Evolutionary conservation across 1,284 basidiomycete species (phyloP), one percentile per base, ranked within the genome.

Genomic region (Vanrija humicola): DNA sequence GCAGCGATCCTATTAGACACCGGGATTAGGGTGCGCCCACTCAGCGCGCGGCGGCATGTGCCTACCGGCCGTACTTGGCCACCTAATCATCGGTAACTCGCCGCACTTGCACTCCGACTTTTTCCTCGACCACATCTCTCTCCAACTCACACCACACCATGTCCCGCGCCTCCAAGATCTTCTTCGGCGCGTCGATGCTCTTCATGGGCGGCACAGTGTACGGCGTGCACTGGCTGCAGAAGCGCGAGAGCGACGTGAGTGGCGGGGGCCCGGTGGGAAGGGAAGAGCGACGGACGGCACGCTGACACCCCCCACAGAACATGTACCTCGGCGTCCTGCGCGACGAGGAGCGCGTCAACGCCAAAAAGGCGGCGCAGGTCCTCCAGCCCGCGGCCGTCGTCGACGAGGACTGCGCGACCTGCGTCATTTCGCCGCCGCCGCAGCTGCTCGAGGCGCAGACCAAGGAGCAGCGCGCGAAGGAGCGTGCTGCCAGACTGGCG

Each of bases 291-390:
- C 12, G 39, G 6, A 18, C 40, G 45, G 26, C 26, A 26, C 8
- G 8, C 26, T 26, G 26, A 26, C 26, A 26, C 26, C 28, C 28
- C 42, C 46, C 14, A 3, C 56, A 91, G 92, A 86, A 80, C 18
- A 96, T 96, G 92, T 95, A 88, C 70, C 82, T 87, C 70, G 92
- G 92, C 28, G 90, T 96, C 1, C 65, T 96, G 42, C 83, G 85
- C 46, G 92, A 96, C 71, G 90, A 95, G 65, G 89, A 85, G 63
- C 84, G 92, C 28, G 51, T 75, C 14, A 63, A 62, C 38, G 66
- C 64, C 16, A 68, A 69, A 58, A 68, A 65, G 18, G 50, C 54
- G 18, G 46, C 59, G 12, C 55, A n/a, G 47, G 58, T 46, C 26
- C 21, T 52, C 19, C 72, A 74, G 47, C 70, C 70, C 10, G 62